Conservation (phyloP, 495 filamentous ascomycete genomes). For the Aspergillus funiculosus region DNA sequence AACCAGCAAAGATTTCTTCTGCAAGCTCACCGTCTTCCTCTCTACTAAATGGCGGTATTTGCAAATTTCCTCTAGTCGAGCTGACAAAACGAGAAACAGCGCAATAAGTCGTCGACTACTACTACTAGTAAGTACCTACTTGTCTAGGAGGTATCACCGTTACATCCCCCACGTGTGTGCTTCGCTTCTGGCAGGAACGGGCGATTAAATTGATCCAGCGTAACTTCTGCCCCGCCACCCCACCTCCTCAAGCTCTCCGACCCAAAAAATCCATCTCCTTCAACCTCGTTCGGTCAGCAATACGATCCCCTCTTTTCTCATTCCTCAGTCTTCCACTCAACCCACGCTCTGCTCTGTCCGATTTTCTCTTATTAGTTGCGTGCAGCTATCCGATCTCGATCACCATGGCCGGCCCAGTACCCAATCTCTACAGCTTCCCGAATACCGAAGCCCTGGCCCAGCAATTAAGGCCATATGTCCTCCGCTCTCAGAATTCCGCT, state of each 20-base stretch:
- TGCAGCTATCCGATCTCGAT: constrained; percentile 3
- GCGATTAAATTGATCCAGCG: neutral
- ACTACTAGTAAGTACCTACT: no score
- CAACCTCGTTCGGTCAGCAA: neutral
- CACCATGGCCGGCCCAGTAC: constrained; percentile 48
- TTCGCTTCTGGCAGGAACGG: constrained; percentile 12
- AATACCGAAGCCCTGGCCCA: constrained; percentile 61
- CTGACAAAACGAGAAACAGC: no score
- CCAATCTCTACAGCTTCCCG: constrained; percentile 80
- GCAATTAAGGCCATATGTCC: constrained; percentile 71
- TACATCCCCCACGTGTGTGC: constrained; percentile 4
- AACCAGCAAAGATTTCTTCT: no score
- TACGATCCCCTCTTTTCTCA: neutral
- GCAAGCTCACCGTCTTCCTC: no score
- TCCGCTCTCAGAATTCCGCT: constrained; percentile 71
- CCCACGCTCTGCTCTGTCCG: neutral
- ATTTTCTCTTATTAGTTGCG: neutral
- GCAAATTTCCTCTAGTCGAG: no score
- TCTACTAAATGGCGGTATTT: no score
- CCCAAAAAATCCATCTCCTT: neutral
- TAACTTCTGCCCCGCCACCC: constrained; percentile 19
- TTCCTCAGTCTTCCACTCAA: neutral
- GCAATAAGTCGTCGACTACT: no score
- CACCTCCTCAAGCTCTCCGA: constrained; percentile 18
- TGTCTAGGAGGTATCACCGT: no score